Base-by-base conservation (phyloP, 768 basidiomycete species). In the Fibroporia radiculosa region DNA sequence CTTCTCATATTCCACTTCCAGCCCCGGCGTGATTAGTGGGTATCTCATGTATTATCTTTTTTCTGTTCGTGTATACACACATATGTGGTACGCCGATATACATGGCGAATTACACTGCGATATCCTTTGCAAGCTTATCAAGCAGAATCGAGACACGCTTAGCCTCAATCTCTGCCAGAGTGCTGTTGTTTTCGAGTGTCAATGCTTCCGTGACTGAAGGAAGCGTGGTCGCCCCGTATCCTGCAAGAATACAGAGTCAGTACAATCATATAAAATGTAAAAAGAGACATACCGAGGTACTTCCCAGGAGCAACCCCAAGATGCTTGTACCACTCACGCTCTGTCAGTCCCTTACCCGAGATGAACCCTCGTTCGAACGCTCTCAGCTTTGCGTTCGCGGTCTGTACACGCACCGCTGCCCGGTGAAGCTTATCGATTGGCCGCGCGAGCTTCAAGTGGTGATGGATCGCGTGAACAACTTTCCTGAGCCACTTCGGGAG, bases 261-360 rank as follows among this genome's bases (percentile, higher is more conserved):
- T 22, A 13, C 19, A 8, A 23, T 10, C 8, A 19, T 8, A 35
- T 6, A 19, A 8, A 8, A 12, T 35, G 34, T 35, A n/a, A 18
- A 22, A 22, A 44, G 26, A n/a, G 11, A 64, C 73, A 53, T 53
- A 85, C 84, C 83, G 33, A 84, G 77, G 78, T 82, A 83, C 62
- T 85, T 81, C 29, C 90, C 91, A 20, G 92, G 91, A 3, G 91
- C 88, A 28, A 91, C 87, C 29, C 75, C 89, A 16, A 91, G 69
- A 62, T 92, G 84, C 56, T 69, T 78, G 60, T 85, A 93, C 91
- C 91, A 93, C 59, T 88, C 83, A 19, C 86, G 71, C 42, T 81
- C 79, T 51, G 79, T 78, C 48, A 92, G 78, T 0, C 91, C 92
- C 14, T 68, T 77, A 56, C 83, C 69, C 2, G 77, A 78, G 48